These are phyloP conservation scores for Pilobolus umbonatus DNA, from an alignment of 192 early-diverging fungal species.

Conservation along the genomic window DNA sequence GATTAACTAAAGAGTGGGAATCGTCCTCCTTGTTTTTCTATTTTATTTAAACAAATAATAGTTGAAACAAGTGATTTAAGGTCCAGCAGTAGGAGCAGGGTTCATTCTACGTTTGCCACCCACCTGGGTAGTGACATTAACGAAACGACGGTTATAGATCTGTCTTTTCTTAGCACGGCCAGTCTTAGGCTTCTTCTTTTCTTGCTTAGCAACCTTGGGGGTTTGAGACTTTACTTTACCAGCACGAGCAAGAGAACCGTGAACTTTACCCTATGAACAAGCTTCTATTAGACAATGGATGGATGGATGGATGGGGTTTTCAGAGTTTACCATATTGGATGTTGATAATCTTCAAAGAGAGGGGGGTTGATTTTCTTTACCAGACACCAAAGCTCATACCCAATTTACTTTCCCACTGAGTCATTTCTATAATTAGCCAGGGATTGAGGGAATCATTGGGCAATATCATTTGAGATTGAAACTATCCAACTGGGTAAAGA, in stretches of 20 bases:
- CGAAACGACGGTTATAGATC: constrained; percentile 77
- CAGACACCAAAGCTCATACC: not conserved
- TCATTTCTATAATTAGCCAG: too few relatives aligned
- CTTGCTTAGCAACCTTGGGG: constrained; percentile 96
- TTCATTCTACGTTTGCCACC: constrained; percentile 86
- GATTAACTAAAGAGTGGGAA: too few relatives aligned
- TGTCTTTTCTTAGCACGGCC: constrained; percentile 97
- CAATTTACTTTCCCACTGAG: not conserved
- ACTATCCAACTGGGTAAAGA: too few relatives aligned
- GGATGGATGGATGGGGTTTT: constrained; percentile 14
- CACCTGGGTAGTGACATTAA: constrained; percentile 82
- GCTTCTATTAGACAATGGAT: not conserved
- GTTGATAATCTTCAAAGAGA: constrained; percentile 17
- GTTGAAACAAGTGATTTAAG: constrained; percentile 23
- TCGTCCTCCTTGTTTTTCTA: too few relatives aligned
- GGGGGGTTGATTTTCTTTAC: not conserved
- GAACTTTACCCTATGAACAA: constrained; percentile 99
- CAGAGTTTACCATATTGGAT: constrained; percentile 22
- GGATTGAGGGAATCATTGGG: too few relatives aligned
- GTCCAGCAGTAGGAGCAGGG: constrained; percentile 46
- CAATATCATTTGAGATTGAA: too few relatives aligned
- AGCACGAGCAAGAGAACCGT: constrained; percentile 99
- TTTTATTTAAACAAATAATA: too few relatives aligned
- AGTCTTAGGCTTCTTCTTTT: constrained; percentile 90
- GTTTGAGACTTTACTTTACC: constrained; percentile 99